phyloP scores from a whole-genome alignment of 2,329 filamentous ascomycete genomes.

The Lojkania enalia region DNA sequence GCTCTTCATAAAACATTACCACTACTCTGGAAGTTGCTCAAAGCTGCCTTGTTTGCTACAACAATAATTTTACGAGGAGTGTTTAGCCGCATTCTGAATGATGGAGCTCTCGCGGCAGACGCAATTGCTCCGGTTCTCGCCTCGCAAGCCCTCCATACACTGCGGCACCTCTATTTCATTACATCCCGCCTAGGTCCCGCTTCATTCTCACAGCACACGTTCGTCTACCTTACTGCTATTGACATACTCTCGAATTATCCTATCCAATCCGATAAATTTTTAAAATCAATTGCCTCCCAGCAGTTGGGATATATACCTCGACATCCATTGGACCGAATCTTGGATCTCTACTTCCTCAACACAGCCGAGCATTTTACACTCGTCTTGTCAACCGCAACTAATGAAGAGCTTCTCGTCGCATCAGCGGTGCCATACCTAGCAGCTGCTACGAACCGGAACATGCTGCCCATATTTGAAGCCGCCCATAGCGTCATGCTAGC shows the following conservation, averaged over 20 bases:
- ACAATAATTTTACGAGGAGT: slow-evolving; percentile 76
- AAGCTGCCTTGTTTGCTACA: slow-evolving; percentile 73
- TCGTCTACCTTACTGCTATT: slow-evolving; percentile 79
- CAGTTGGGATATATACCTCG: slow-evolving; percentile 60
- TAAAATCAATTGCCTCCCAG: slow-evolving; percentile 64
- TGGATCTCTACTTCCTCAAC: slow-evolving; percentile 90
- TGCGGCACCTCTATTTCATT: slow-evolving; percentile 81
- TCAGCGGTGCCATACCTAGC: slow-evolving; percentile 75
- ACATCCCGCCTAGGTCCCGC: slow-evolving; percentile 72
- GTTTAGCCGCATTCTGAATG: slow-evolving; percentile 66
- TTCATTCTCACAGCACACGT: slow-evolving; percentile 81
- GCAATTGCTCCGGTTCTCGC: slow-evolving; percentile 68
- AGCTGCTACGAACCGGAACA: slow-evolving; percentile 58
- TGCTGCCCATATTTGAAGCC: slow-evolving; percentile 79
- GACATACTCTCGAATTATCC: slow-evolving; percentile 78
- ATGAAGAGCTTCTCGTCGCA: slow-evolving; percentile 72
- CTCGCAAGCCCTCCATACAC: slow-evolving; percentile 69
- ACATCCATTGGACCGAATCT: slow-evolving; percentile 68
- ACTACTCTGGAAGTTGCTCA: slow-evolving; percentile 73
- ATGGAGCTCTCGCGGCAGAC: slow-evolving; percentile 58
- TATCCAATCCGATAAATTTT: slow-evolving; percentile 65
- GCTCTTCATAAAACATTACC: slow-evolving; percentile 69
- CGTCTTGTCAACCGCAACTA: slow-evolving; percentile 65
- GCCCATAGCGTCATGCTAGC: slow-evolving; percentile 83
- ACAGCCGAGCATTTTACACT: slow-evolving; percentile 81